Evolutionary conservation across 192 early-diverging fungal genomes (phyloP).

Genomic region (Rhizophagus clarus): DNA sequence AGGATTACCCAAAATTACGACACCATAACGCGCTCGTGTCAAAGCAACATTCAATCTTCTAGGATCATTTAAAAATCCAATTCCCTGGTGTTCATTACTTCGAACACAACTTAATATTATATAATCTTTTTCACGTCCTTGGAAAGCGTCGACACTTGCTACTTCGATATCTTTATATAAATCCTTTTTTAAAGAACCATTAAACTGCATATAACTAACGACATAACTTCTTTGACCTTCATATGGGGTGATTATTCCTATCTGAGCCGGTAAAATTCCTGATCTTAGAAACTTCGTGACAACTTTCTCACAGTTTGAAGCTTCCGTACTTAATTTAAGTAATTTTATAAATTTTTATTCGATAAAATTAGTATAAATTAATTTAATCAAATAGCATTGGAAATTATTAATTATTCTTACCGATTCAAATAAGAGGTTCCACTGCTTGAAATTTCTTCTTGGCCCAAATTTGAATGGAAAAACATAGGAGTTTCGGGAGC

Average conservation of each 20-base stretch:
- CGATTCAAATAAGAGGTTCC: constrained; percentile 98
- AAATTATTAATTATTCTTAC: background rate
- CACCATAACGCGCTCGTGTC: constrained; percentile 90
- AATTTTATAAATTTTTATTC: too few species aligned
- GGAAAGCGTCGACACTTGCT: constrained; percentile 98
- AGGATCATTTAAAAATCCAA: constrained; percentile 90
- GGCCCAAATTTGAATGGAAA: constrained; percentile 89
- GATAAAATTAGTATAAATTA: background rate
- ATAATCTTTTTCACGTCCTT: constrained; percentile 99
- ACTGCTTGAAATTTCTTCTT: constrained; percentile 95
- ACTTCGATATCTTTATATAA: constrained; percentile 99
- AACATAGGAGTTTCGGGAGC: constrained; percentile 92
- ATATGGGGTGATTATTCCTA: constrained; percentile 98
- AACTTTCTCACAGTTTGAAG: constrained; percentile 94
- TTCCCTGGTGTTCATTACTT: constrained; percentile 96
- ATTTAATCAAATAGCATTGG: background rate
- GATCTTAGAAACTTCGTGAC: constrained; percentile 93
- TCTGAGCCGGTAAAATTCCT: constrained; percentile 83
- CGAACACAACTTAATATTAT: constrained; percentile 98
- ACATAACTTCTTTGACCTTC: constrained; percentile 97
- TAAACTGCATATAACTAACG: constrained; percentile 94
- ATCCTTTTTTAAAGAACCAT: constrained; percentile 87
- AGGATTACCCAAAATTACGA: constrained; percentile 95
- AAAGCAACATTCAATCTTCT: constrained; percentile 90
- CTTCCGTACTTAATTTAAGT: constrained; percentile 65